Base-by-base conservation (phyloP, 2,329 filamentous ascomycete species). In the Teratosphaeriaceae sp. region DNA sequence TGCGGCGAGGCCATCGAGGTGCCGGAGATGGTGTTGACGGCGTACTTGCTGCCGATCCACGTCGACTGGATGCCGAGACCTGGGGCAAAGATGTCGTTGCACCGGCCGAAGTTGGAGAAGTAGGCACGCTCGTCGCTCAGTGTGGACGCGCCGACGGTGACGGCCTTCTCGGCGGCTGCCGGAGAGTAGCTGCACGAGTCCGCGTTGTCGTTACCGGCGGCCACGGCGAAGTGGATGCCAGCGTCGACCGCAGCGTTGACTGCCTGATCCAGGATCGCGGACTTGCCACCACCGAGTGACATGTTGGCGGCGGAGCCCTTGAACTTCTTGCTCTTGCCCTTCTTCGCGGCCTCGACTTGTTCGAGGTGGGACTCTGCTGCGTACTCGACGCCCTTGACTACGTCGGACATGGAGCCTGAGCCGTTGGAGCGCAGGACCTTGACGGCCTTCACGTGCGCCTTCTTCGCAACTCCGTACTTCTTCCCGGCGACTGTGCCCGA, bases 31-130 rank as follows among this genome's bases (percentile, higher is more conserved):
- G 88, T 96, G 82, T 98, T 98, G 74, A 88, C 80, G 62, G 92
- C 90, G 62, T 90, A 83, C 70, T 92, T 85, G 80, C 84, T 90
- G 65, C 94, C 92, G 60, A 94, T 95, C 92, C 92, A 98, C 67
- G 92, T 97, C 54, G 92, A 98, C 60, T 87, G 80, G 61, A 98
- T 95, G 82, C 88, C 45, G 16, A 53, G 44, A 63, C 92, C 92
- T 48, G 92, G 92, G 51, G 89, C 92, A 62, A 98, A 98, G 77
- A 98, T 95, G 71, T 98, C 92, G 67, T 90, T 95, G 80, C 92
- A 98, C 78, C 90, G 92, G 69, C 92, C 92, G 70, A 83, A 97
- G 85, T 98, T 98, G 80, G 94, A 98, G 82, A 98, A 98, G 80
- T 97, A 98, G 54, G 92, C 92, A 71, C 92, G 90, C 76, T 88